phyloP scores from a whole-genome alignment of 2,329 filamentous ascomycete genomes.

The Magnaporthales sp. region DNA sequence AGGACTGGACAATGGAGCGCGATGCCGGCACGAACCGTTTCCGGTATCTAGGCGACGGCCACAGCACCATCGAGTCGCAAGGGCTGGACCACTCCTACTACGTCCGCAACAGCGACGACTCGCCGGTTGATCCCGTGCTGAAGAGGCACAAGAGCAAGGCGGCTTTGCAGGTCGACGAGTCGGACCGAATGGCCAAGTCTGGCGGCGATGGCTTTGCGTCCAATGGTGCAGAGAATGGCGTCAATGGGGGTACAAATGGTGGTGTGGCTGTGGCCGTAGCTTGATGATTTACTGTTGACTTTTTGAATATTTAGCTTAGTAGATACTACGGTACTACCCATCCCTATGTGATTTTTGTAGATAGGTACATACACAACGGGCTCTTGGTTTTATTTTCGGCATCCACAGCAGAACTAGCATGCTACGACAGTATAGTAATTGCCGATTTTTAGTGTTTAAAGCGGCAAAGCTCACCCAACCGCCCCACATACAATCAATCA shows the following conservation, averaged over 20 bases:
- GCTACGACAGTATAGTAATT: background rate
- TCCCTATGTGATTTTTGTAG: too few species aligned
- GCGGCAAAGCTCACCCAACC: too few species aligned
- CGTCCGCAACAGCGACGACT: background rate
- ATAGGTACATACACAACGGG: too few species aligned
- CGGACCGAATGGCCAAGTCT: background rate
- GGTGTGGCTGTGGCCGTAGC: background rate
- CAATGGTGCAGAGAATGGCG: background rate
- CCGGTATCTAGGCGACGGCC: slow-evolving; percentile 10
- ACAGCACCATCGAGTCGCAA: background rate
- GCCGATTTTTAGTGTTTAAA: background rate
- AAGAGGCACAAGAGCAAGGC: background rate
- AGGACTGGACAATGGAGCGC: slow-evolving; percentile 22
- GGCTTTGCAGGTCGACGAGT: background rate
- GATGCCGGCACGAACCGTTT: slow-evolving; percentile 12
- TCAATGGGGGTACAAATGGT: background rate
- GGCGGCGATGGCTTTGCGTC: background rate
- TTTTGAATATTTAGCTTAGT: too few species aligned
- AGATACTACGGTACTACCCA: too few species aligned
- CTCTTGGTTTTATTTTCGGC: background rate
- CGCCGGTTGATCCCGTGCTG: background rate
- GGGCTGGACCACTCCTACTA: background rate
- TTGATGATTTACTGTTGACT: background rate
- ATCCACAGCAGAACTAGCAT: background rate
- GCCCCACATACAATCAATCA: too few species aligned